Base-by-base conservation (phyloP, 2,329 filamentous ascomycete genomes). In the Aspergillus viridinutans region DNA sequence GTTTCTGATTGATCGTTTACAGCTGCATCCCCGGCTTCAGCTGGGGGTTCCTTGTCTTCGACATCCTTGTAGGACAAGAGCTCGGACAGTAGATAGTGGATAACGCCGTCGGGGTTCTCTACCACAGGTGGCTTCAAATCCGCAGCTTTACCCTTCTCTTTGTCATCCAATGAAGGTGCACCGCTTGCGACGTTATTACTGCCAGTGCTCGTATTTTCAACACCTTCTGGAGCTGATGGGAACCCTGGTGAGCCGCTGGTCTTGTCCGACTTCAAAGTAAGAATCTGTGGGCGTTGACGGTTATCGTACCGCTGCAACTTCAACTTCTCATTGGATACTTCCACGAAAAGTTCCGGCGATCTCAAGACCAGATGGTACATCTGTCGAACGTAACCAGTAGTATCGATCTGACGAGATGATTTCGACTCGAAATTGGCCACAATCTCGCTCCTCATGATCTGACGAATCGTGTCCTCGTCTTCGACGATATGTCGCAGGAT, bases 31-130 rank as follows among this genome's bases (percentile, higher is more conserved):
- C 61, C 52, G 8, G 60, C 54, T 25, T 73, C 72, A 21, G 71
- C 54, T 12, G 77, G 58, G 12, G 82, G 73, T 58, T 92, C 88
- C 67, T 89, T 92, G 68, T 97, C 93, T 40, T 96, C 90, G 4
- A 96, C 91, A 69, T 96, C 92, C 67, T 89, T 89, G 75, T 96
- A 97, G 52, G 90, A 92, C 55, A 97, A 81, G 49, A 99, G 80
- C 72, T 99, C 94, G 57, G 90, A 95, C 4, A 99, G 85, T 23
- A 99, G 81, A 74, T 96, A 99, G 68, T 97, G 91, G 57, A 99
- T 88, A 3, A 99, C 91, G 3, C 94, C 94, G 72, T 97, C 94
- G 0, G 93, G 91, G 60, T 94, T 92, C 72, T 97, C 92, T 5
- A 97, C 86, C 12, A 92, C 82, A 1, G 94, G 93, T 8, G 90